Evolutionary conservation across 345 rosid genomes (phyloP), one percentile per base, ranked within the genome.

Genomic region (Trapa bicornis): DNA sequence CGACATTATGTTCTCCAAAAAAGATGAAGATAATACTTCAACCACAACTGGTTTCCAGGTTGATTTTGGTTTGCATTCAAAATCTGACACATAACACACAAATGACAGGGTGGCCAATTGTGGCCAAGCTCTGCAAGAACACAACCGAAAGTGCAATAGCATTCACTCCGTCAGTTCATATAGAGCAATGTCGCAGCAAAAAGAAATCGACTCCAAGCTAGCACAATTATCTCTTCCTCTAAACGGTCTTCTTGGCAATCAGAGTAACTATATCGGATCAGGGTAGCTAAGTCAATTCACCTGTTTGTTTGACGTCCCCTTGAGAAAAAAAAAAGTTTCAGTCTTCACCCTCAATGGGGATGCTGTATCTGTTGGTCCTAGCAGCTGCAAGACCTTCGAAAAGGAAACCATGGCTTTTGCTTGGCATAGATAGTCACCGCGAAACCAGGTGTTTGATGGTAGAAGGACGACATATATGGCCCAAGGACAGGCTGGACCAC

Each of bases 401-500:
- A 58, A 58, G 63, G 16, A 32, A 58, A 58, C 38, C 1, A 48
- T 53, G 35, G 58, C 48, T 37, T 0, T 35, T 64, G 22, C 52
- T 0, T 22, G 29, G 29, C 29, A 22, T 56, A 7, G 65, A 36
- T 14, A 36, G 16, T 13, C 69, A 32, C 69, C 60, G 33, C 50
- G 64, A 68, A 13, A 81, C 74, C 47, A 85, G 75, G 50, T 75
- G 72, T 69, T 75, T 73, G 65, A 87, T 39, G 10, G 74, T 33
- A 5, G 68, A 65, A 2, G 87, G 87, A 48, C 72, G 82, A 71
- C 92, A 87, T n/a, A 87, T 81, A 65, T 71, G 42, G 0, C 66
- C 52, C 16, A 82, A 22, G 37, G 71, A 62, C 36, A 71, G 68
- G n/a, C 86, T 86, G 2, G 77, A 79, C 92, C 92, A 87, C 11